Base-by-base conservation (phyloP, 1,139 yeast species). In the Pichia sp. region DNA sequence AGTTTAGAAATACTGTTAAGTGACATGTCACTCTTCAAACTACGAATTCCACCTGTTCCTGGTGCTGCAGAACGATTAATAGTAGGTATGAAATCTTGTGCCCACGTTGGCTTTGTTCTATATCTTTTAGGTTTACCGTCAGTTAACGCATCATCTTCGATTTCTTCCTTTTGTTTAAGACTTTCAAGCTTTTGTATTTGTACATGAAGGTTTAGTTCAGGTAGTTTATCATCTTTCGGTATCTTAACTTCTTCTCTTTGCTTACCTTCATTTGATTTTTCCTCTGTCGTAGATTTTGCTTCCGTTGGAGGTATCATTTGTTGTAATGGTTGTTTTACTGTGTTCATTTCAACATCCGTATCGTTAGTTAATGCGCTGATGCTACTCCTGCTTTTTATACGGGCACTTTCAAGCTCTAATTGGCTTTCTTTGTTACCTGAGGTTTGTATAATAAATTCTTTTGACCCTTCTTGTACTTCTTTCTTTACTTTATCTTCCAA, bases 51-150 rank as follows among this genome's bases (percentile, higher is more conserved):
- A 36, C 37, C 41, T 2, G 33, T 20, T 3, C 34, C 30, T 18
- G 38, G 34, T 13, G 31, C 33, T 10, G 35, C 31, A 8, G 37
- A 22, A 27, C 50, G 52, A 11, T 47, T 47, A 54, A 64, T 45
- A 49, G 55, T 38, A n/a, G 85, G 80, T 22, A 69, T 65, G 78
- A 83, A 84, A 56, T 76, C 81, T 52, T 74, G 83, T 0, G 95
- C 95, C 95, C 95, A 86, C 9, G 79, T 69, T 8, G 95, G 95
- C 4, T 86, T 86, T 25, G 65, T 67, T 8, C 62, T 62, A 60
- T 84, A 84, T 49, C 86, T 65, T 43, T 63, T 74, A 2, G 94
- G 94, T 56, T 80, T 79, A 2, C 64, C 55, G 6, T 45, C 45
- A 15, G 28, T 31, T 8, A 14, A n/a, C 11, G 35, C 20, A 18